Percentiles rank a stretch among this genome's conserved stretches.
Evolutionary conservation across 805 yeast species (phyloP).

Genomic region (Nakazawaea molendinolei): DNA sequence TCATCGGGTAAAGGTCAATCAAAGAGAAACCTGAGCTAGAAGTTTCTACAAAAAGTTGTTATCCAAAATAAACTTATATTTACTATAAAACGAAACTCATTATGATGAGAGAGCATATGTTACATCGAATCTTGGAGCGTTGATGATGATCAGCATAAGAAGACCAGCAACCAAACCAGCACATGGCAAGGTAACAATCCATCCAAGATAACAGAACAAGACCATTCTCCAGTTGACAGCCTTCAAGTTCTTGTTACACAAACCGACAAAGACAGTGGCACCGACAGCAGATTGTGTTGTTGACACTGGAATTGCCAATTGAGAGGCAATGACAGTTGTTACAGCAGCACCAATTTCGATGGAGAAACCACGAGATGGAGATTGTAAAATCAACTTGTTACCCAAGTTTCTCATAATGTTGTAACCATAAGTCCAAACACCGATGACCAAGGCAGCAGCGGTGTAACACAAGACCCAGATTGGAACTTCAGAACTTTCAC

Average conservation of each 20-base stretch:
- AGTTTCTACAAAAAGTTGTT: background rate
- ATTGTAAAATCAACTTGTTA: slow-evolving; percentile 65
- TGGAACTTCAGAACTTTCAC: slow-evolving; percentile 52
- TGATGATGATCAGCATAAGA: slow-evolving; percentile 52
- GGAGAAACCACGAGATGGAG: slow-evolving; percentile 73
- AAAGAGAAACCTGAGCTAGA: too few species aligned
- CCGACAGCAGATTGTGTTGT: slow-evolving; percentile 79
- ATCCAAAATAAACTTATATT: background rate
- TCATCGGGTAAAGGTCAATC: too few species aligned
- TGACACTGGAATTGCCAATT: slow-evolving; percentile 63
- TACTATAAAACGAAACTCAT: too few species aligned
- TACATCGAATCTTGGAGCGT: slow-evolving; percentile 50
- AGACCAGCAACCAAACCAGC: slow-evolving; percentile 71
- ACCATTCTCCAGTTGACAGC: slow-evolving; percentile 78
- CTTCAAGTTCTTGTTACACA: slow-evolving; percentile 56
- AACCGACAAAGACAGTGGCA: slow-evolving; percentile 69
- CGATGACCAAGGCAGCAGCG: slow-evolving; percentile 60
- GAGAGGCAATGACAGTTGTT: slow-evolving; percentile 71
- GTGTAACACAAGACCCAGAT: slow-evolving; percentile 66
- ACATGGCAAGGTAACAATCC: slow-evolving; percentile 67
- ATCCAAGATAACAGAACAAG: slow-evolving; percentile 61
- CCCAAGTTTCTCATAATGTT: slow-evolving; percentile 65
- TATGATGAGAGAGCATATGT: slow-evolving; percentile 16
- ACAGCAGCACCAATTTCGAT: slow-evolving; percentile 76
- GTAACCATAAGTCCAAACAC: slow-evolving; percentile 69